Evolutionary conservation across 2,329 filamentous ascomycete species (phyloP), one percentile per base, ranked within the genome.

Genomic region (Cladophialophora bantiana): DNA sequence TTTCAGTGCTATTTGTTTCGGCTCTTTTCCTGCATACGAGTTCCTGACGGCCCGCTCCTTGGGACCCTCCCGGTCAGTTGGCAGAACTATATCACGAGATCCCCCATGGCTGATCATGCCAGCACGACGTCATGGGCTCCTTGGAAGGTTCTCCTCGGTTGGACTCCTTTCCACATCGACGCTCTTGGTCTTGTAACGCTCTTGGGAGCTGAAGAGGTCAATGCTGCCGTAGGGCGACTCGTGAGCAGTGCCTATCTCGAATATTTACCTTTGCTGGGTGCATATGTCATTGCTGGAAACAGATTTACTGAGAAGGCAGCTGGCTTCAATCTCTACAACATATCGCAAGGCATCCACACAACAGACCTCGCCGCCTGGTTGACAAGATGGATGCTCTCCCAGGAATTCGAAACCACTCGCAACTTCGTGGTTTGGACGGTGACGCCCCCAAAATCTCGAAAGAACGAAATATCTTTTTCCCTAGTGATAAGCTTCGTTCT

Each of bases 141-240:
- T 12, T 70, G 68, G 68, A 45, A 60, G n/a, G 56, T 35, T 20
- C 52, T 70, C 9, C 61, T 48, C 31, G 20, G 67, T 5, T 70
- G 69, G 69, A 15, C 56, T 1, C 70, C 70, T 12, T 73, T 73
- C 54, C 52, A 68, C n/a, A 67, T 73, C 34, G 71, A 73, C 53
- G 71, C 71, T 32, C 68, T 74, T 18, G 72, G 72, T 63, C 63
- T 74, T 7, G 66, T 74, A 34, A 74, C 72, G 10, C 61, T 73
- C 38, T 64, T 74, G n/a, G 72, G 72, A 42, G 69, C 69, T 15
- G 70, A 72, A 50, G 68, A 73, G 64, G 65, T 74, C 64, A 66
- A 72, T 58, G 42, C 65, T 32, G 56, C 65, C 13, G 67, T 74
- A 26, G 72, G 72, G 4, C 66, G 70, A 7, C 68, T 74, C 3